A percentile compares a stretch with the other conserved stretches of the same genome.
Evolutionary conservation across 2,329 filamentous ascomycete species (phyloP).

Genomic region (Ophiosphaerella herpotricha): DNA sequence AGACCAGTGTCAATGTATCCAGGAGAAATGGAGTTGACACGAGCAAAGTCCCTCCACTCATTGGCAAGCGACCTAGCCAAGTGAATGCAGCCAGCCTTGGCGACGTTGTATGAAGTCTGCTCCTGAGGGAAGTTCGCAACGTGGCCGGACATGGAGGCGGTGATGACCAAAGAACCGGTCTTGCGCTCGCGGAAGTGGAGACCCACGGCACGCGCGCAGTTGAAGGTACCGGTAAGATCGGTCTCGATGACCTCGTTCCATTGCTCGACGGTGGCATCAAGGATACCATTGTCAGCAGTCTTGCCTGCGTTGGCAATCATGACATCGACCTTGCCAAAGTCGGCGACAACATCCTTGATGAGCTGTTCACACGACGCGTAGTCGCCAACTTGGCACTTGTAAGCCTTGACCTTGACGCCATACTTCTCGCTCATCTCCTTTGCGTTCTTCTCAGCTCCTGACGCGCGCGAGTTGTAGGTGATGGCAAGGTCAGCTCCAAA

Average conservation of each 20-base stretch:
- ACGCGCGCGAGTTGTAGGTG: constrained; percentile 67
- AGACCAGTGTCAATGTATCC: constrained; percentile 72
- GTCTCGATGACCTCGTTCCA: constrained; percentile 79
- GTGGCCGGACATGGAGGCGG: constrained; percentile 76
- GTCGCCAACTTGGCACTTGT: constrained; percentile 66
- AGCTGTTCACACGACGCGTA: constrained; percentile 62
- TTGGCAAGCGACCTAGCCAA: constrained; percentile 67
- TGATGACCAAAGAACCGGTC: constrained; percentile 68
- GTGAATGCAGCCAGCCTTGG: constrained; percentile 71
- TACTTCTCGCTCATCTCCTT: constrained; percentile 63
- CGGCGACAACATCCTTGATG: constrained; percentile 64
- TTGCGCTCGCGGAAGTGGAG: constrained; percentile 72
- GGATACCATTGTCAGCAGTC: constrained; percentile 69
- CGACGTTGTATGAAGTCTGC: constrained; percentile 55
- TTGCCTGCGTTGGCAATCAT: constrained; percentile 73
- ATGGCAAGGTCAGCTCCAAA: constrained; percentile 68
- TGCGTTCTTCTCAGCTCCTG: constrained; percentile 69
- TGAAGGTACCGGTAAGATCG: constrained; percentile 86
- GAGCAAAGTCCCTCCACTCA: constrained; percentile 71
- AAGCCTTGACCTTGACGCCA: constrained; percentile 69
- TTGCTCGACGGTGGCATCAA: constrained; percentile 72
- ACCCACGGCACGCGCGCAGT: constrained; percentile 87
- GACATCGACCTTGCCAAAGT: constrained; percentile 72
- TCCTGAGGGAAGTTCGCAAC: constrained; percentile 83
- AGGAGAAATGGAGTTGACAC: constrained; percentile 70